phyloP scores from a whole-genome alignment of 768 basidiomycete species.

The Gautieria morchelliformis region DNA sequence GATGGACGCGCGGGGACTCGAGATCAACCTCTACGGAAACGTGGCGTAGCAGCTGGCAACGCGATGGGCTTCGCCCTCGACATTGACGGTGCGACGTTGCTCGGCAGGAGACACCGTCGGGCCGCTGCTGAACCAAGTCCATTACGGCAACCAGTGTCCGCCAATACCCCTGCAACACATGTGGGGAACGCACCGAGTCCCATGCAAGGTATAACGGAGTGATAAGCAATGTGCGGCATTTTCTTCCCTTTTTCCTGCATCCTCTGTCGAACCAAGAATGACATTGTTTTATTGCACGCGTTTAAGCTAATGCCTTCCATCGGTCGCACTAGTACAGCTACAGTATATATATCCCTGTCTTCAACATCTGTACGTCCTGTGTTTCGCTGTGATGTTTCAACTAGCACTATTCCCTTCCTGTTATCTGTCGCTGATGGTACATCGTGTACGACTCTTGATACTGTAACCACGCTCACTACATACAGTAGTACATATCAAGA shows the following conservation, averaged over 20 bases:
- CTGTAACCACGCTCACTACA: too few relatives aligned
- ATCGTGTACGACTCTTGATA: too few relatives aligned
- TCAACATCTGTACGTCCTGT: too few relatives aligned
- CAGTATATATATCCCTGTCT: too few relatives aligned
- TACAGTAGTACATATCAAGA: too few relatives aligned
- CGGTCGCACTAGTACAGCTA: too few relatives aligned
- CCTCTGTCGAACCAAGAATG: too few relatives aligned
- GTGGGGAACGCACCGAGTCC: not conserved
- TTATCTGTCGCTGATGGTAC: too few relatives aligned
- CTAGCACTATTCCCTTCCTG: too few relatives aligned
- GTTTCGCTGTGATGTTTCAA: too few relatives aligned
- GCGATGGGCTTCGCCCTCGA: constrained; percentile 67
- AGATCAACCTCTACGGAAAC: constrained; percentile 29
- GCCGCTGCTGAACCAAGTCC: constrained; percentile 25
- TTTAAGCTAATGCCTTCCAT: too few relatives aligned
- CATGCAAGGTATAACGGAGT: not conserved
- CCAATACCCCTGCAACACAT: not conserved
- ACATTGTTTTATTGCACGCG: too few relatives aligned
- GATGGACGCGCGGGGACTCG: constrained; percentile 65
- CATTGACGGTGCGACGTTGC: constrained; percentile 75
- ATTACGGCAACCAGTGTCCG: constrained; percentile 12
- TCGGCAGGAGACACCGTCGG: constrained; percentile 48
- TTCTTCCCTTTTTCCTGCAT: not conserved
- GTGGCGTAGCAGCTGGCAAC: constrained; percentile 21
- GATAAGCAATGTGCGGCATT: not conserved